These are phyloP conservation scores for Wickerhamia fluorescens DNA, from an alignment of 805 yeast genomes.

Conservation along the genomic window DNA sequence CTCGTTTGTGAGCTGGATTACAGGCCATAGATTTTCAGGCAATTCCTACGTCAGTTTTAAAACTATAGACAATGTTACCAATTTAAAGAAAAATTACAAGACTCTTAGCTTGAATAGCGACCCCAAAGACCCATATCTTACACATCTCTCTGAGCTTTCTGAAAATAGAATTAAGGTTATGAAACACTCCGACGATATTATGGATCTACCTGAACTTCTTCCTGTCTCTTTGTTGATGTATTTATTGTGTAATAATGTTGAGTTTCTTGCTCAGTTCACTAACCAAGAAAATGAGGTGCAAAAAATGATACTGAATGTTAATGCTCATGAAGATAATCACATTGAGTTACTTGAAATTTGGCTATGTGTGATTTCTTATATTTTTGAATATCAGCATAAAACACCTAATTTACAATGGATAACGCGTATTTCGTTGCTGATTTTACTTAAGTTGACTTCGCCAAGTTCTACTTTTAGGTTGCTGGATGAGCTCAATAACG, in stretches of 20 bases:
- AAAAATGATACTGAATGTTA: constrained; percentile 10
- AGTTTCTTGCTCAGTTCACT: constrained; percentile 11
- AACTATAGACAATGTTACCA: constrained; percentile 12
- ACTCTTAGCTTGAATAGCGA: constrained; percentile 9
- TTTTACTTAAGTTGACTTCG: constrained; percentile 19
- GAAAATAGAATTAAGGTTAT: constrained; percentile 7
- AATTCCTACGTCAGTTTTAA: constrained; percentile 12
- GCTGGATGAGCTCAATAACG: background rate
- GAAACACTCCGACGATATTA: constrained; percentile 4
- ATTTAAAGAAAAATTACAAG: constrained; percentile 8
- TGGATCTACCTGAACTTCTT: constrained; percentile 12
- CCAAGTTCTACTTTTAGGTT: background rate
- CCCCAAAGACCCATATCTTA: constrained; percentile 11
- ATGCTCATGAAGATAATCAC: constrained; percentile 7
- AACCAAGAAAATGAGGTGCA: constrained; percentile 7
- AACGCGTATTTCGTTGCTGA: constrained; percentile 20
- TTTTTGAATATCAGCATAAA: constrained; percentile 31
- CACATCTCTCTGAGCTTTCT: constrained; percentile 10
- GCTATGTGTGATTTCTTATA: constrained; percentile 32
- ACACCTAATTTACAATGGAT: constrained; percentile 15
- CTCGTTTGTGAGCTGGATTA: constrained; percentile 28
- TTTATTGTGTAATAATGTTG: constrained; percentile 10
- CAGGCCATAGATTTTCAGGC: constrained; percentile 15
- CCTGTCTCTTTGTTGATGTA: constrained; percentile 11
- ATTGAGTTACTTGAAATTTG: constrained; percentile 23